Percentiles rank a stretch among this genome's conserved stretches.
phyloP scores from a whole-genome alignment of 164 flowering plant genomes.

The Umbilicus rupestris region DNA sequence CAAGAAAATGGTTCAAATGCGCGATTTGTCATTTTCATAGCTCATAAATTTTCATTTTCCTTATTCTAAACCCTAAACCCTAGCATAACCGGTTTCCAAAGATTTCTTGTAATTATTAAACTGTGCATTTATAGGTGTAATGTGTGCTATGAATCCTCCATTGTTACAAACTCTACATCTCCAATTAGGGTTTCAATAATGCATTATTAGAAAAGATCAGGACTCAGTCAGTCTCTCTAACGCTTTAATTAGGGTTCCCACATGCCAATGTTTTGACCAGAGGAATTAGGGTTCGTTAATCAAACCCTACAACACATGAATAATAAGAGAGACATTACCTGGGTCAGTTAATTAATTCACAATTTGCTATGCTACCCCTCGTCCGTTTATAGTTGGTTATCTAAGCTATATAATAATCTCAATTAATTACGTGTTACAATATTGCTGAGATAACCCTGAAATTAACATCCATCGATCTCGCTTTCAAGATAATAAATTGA shows the following conservation, averaged over 20 bases:
- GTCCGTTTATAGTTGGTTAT: not conserved
- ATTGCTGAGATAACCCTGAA: not conserved
- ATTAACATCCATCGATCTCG: not conserved
- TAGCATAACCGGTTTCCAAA: too few species aligned
- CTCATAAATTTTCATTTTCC: not conserved
- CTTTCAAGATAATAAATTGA: constrained; percentile 1
- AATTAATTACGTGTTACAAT: not conserved
- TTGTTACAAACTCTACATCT: too few species aligned
- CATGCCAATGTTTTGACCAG: too few species aligned
- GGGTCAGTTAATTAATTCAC: not conserved
- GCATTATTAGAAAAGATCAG: too few species aligned
- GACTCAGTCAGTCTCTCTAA: too few species aligned
- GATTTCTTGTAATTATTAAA: not conserved
- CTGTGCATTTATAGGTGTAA: too few species aligned
- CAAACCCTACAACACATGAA: not conserved
- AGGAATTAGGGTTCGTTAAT: too few species aligned
- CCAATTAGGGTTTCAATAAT: not conserved
- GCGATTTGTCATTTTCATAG: not conserved
- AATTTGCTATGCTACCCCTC: not conserved
- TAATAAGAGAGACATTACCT: not conserved
- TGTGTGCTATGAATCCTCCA: not conserved
- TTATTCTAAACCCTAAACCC: not conserved
- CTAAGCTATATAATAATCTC: not conserved
- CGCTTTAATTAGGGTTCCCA: not conserved
- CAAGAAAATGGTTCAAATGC: not conserved